These are phyloP conservation scores for Lasiosphaeria hispida DNA, from an alignment of 495 filamentous ascomycete genomes.

Conservation along the genomic window DNA sequence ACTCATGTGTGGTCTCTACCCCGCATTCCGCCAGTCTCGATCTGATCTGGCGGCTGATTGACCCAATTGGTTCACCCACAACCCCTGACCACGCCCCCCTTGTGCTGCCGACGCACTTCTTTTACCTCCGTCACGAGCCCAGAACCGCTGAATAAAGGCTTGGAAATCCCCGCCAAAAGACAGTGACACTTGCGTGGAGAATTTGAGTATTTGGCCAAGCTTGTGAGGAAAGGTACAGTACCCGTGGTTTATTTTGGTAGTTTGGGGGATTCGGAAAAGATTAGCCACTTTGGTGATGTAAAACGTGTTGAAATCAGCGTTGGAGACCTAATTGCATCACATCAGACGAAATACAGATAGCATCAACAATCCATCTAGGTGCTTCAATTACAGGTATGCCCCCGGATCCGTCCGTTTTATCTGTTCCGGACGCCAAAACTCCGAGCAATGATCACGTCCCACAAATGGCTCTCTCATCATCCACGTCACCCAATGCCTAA, in stretches of 20 bases:
- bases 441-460: constrained; percentile 22
- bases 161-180: neutral
- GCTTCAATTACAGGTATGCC: constrained; percentile 6
- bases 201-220: too few species aligned
- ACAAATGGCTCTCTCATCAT: neutral
- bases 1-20: too few species aligned
- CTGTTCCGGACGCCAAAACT: constrained; percentile 23
- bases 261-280: neutral
- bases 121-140: too few species aligned
- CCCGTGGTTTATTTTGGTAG: neutral
- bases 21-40: too few species aligned
- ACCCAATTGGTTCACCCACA: too few species aligned
- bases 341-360: neutral
- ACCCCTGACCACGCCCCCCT: too few species aligned
- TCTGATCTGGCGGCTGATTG: too few species aligned
- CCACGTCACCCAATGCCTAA: neutral
- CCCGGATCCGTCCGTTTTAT: constrained; percentile 2
- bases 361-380: neutral
- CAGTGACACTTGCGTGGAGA: neutral
- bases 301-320: too few species aligned
- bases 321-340: too few species aligned
- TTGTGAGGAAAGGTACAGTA: neutral
- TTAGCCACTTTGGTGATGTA: too few species aligned
- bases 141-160: neutral
- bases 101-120: too few species aligned